Evolutionary conservation across 805 yeast species (phyloP), one percentile per base, ranked within the genome.

Genomic region (Suhomyces tanzawaensis): DNA sequence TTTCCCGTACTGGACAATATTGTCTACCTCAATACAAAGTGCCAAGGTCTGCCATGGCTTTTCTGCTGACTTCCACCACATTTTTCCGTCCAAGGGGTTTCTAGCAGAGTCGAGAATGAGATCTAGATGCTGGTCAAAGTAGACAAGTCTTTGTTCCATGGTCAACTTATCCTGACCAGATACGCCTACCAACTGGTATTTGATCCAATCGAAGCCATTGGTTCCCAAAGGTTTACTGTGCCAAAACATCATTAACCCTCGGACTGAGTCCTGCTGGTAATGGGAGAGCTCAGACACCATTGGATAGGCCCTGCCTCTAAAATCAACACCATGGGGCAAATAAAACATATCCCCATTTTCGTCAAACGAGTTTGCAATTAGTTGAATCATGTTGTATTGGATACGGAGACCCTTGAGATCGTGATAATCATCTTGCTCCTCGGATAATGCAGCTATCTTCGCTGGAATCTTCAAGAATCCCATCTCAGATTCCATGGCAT

Each of bases 291-390:
- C 29, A 7, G 71, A 60, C 0, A 60, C 64, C 50, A 59, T 47
- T 1, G 74, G 71, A 42, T 69, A 69, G 1, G 62, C 62, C 16
- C 74, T 45, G 4, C 73, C 71, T 31, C 74, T 48, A 36, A 69
- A 69, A 45, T 69, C 74, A 29, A 62, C 42, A 5, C 48, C 42
- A 39, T 69, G 71, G 1, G 73, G 72, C 14, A 62, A 50, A 39
- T 55, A 69, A 9, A 69, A 40, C 16, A 55, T 48, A 23, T 66
- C 71, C 8, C 71, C 72, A 37, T 58, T 58, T 13, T 42, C 40
- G 4, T 49, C 55, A 29, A 53, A 55, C 1, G 64, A 51, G 7
- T 53, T 50, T 2, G 63, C 61, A 3, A 66, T 27, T 19, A 42
- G 31, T 9, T 37, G 42, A 12, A 56, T 37, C 41, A 48, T 37